Evolutionary conservation across 2,329 filamentous ascomycete species (phyloP).

Genomic region (Xylaria polymorpha): DNA sequence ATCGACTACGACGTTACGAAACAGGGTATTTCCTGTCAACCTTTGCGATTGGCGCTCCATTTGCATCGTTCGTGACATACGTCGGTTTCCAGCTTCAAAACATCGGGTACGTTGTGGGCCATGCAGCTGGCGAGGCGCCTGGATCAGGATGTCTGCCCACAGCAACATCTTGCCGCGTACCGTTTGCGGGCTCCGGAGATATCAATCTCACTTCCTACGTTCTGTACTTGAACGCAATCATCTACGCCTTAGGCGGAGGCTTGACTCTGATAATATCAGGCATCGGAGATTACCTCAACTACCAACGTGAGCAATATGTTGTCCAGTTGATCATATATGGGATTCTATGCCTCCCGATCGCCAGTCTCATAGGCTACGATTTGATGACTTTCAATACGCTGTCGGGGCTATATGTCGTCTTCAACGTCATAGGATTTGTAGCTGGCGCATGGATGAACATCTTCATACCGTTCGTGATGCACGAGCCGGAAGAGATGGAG

Average conservation of each 20-base stretch:
- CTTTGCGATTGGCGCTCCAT: slow-evolving; percentile 21
- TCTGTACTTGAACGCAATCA: slow-evolving; percentile 27
- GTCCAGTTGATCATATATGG: slow-evolving; percentile 24
- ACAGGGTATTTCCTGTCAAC: slow-evolving; percentile 26
- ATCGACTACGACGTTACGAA: slow-evolving; percentile 20
- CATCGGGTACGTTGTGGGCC: slow-evolving; percentile 22
- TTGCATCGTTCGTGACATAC: slow-evolving; percentile 23
- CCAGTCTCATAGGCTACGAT: slow-evolving; percentile 12
- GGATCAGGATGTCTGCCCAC: slow-evolving; percentile 19
- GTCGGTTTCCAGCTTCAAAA: slow-evolving; percentile 25
- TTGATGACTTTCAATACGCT: slow-evolving; percentile 24
- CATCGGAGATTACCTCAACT: slow-evolving; percentile 23
- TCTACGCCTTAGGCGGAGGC: slow-evolving; percentile 24
- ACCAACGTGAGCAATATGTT: slow-evolving; percentile 23
- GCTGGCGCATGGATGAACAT: slow-evolving; percentile 29
- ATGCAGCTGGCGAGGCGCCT: slow-evolving; percentile 5
- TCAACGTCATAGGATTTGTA: slow-evolving; percentile 24
- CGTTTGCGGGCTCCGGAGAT: slow-evolving; percentile 24
- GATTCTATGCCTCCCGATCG: slow-evolving; percentile 21
- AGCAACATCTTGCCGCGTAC: slow-evolving; percentile 29
- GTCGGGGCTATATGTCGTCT: slow-evolving; percentile 21
- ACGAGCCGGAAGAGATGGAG: slow-evolving; percentile 1
- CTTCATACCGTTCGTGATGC: slow-evolving; percentile 29
- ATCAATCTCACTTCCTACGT: slow-evolving; percentile 31
- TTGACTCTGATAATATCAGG: slow-evolving; percentile 20